Base-by-base conservation (phyloP, 352 stramenopile genomes). In the Blastocystis sp. region DNA sequence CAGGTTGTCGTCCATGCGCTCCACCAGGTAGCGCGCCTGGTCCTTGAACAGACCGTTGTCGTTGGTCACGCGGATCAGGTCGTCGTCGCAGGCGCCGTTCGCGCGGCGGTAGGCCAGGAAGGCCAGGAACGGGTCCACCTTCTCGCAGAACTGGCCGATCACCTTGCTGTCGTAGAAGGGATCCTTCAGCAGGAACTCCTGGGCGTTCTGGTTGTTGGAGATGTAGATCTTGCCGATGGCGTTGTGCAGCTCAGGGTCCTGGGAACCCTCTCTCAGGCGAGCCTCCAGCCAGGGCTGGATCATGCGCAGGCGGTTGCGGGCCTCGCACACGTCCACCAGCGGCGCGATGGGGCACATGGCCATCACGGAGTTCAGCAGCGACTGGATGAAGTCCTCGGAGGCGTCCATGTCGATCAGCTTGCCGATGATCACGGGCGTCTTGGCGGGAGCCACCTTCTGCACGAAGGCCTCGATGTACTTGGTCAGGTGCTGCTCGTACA, bases 161-260 rank as follows among this genome's bases (percentile, higher is more conserved):
- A 99, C 95, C 88, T 96, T 94, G 28, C 96, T 97, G 90, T 99
- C 96, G 92, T 99, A 99, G 90, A 98, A 99, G 94, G 98, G 97
- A 92, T 99, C 99, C 94, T 98, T 99, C 60, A 94, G 94, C 91
- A 99, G 92, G 92, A 99, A 99, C 87, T 97, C 94, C 91, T 98
- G 96, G 9, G 97, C 96, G 88, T 99, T 97, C 90, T 97, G 95
- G 93, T 99, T 99, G 84, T 99, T 92, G 52, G 96, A 98, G 68
- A 99, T 96, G 93, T 99, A 99, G 91, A 99, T 99, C 94, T 99
- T 99, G 91, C 97, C 97, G 65, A 99, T 95, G 57, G 97, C 96
- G 91, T 99, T 99, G 93, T 99, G 97, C 19, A 96, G 98, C 52
- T 96, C 96, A 40, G 95, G 95, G 90, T 99, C 96, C 14, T 95